Percentiles rank a stretch among this genome's conserved stretches.
These are phyloP conservation scores for Trypanosoma vivax DNA, from an alignment of 208 protist species.

Conservation along the genomic window DNA sequence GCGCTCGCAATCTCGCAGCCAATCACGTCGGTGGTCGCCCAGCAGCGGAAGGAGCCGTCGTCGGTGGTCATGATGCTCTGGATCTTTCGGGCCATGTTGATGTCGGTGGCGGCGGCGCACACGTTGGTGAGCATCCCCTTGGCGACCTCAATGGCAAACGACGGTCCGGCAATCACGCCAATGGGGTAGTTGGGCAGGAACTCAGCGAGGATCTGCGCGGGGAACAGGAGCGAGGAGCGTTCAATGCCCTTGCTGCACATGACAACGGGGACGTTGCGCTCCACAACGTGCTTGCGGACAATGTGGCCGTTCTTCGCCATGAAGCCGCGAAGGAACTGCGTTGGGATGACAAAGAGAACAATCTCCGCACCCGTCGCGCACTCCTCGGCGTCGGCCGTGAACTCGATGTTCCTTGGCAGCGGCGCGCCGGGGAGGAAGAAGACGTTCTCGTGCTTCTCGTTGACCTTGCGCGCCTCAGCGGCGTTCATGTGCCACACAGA, in stretches of 20 bases:
- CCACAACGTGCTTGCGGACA: constrained; percentile 34
- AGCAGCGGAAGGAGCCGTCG: constrained; percentile 74
- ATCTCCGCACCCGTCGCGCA: constrained; percentile 55
- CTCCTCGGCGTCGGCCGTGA: constrained; percentile 43
- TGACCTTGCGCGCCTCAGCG: constrained; percentile 52
- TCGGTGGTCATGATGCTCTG: constrained; percentile 72
- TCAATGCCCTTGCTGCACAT: constrained; percentile 86
- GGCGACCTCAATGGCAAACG: constrained; percentile 88
- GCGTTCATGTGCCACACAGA: constrained; percentile 72
- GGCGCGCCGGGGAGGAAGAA: constrained; percentile 62
- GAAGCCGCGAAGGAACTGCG: constrained; percentile 79
- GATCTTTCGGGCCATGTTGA: constrained; percentile 48
- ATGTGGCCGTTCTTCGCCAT: constrained; percentile 37
- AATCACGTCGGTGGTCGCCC: constrained; percentile 70
- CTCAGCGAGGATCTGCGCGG: constrained; percentile 69
- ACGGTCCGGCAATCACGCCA: constrained; percentile 76
- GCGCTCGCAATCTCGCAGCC: constrained; percentile 87
- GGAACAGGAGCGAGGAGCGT: constrained; percentile 67
- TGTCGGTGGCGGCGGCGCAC: constrained; percentile 47
- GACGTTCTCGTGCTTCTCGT: constrained; percentile 66
- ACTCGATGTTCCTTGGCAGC: constrained; percentile 58
- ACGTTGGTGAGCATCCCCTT: constrained; percentile 73
- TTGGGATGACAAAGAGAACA: constrained; percentile 80
- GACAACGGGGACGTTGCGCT: constrained; percentile 45
- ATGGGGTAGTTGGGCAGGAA: constrained; percentile 54